Evolutionary conservation across 2,329 filamentous ascomycete genomes (phyloP), one percentile per base, ranked within the genome.

Genomic region (Penicillium occitanis): DNA sequence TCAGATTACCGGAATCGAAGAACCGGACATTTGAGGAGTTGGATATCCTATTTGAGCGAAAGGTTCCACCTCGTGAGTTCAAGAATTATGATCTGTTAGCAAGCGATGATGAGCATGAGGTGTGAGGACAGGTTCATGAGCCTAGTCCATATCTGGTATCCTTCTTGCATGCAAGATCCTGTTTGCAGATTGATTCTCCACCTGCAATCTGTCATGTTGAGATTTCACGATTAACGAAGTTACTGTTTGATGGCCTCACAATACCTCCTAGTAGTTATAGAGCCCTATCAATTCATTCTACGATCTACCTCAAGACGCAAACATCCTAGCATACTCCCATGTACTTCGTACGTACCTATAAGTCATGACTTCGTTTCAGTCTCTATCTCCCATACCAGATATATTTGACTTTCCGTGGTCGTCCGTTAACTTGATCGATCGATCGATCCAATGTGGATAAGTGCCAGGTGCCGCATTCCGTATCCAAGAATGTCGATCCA

Each of bases 31-130:
- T 75, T 68, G 74, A 73, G 25, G 79, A 81, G 69, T 64, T 81
- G 14, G 79, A 80, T 66, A 73, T 80, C 10, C 61, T 82, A 44
- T 82, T 82, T 67, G 73, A 78, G 66, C 71, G 74, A 59, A 75
- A 71, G 53, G 72, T 78, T 8, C 71, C 73, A 37, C 76, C 79
- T 11, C 71, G 76, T 42, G 74, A 77, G 42, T 81, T 76, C 44
- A 64, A 64, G 58, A 65, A 48, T n/a, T 65, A 65, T 40, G 42
- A 68, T 28, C 37, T 62, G 46, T 57, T 68, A 33, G 66, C 42
- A 53, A 40, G 7, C 17, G 65, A 66, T 5, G 5, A 35, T 19
- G 53, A 64, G 13, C 13, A 19, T 22, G 30, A 2, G 11, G 61
- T 25, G 37, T 57, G 35, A 44, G 17, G 3, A 6, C 14, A 14